Evolutionary conservation across 768 basidiomycete species (phyloP).

Genomic region (Rickenella mellea): DNA sequence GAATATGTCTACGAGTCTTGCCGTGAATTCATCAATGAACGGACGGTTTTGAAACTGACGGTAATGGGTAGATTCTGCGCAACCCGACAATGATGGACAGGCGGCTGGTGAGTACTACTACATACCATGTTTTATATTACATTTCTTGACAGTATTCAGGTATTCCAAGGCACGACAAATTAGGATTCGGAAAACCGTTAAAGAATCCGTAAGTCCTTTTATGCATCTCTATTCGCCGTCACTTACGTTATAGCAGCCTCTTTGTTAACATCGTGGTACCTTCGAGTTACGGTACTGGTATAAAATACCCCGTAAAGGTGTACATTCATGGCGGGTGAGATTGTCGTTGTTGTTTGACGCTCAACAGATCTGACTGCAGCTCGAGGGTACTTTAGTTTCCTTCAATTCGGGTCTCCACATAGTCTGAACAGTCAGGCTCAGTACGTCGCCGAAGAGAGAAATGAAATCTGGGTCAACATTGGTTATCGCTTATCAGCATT

Average conservation of each 20-base stretch:
- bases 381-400: slow-evolving; percentile 35
- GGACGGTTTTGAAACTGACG: not conserved
- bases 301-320: slow-evolving; percentile 52
- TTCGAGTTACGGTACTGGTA: slow-evolving; percentile 32
- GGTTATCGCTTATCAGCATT: slow-evolving; percentile 71
- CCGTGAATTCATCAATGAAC: slow-evolving; percentile 26
- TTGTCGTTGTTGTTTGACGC: not conserved
- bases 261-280: slow-evolving; percentile 60
- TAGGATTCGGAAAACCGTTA: slow-evolving; percentile 56
- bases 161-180: slow-evolving; percentile 42
- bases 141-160: slow-evolving; percentile 20
- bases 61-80: slow-evolving; percentile 54
- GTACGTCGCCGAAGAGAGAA: slow-evolving; percentile 50
- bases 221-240: not conserved
- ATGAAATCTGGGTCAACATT: slow-evolving; percentile 68
- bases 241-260: slow-evolving; percentile 28
- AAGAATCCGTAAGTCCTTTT: slow-evolving; percentile 51
- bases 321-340: slow-evolving; percentile 74
- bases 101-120: slow-evolving; percentile 31
- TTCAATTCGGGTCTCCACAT: slow-evolving; percentile 75
- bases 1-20: slow-evolving; percentile 52
- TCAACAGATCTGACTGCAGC: not conserved
- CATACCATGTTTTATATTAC: not conserved
- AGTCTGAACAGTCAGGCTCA: slow-evolving; percentile 52
- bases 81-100: slow-evolving; percentile 60